Base-by-base conservation (phyloP, 495 filamentous ascomycete species). In the Penicillium paxilli region DNA sequence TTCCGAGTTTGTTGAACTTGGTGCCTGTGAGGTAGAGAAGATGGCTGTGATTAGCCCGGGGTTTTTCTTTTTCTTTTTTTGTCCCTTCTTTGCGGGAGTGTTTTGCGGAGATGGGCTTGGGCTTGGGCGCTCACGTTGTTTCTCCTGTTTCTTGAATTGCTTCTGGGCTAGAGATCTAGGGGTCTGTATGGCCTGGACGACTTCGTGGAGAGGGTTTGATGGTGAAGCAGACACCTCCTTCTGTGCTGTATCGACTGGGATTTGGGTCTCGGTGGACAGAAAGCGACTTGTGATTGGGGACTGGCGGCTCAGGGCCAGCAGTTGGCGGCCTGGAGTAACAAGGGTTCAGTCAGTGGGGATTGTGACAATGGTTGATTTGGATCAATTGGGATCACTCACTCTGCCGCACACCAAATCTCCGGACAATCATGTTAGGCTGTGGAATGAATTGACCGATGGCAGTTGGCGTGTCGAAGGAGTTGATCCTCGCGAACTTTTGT, bases 401-500 rank as follows among this genome's bases (percentile, higher is more conserved):
- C 51, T 76, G 75, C 69, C 73, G 72, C 71, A 70, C 55, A 60
- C 65, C 68, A 45, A 72, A 32, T 51, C 71, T 62, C 59, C 73
- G 72, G 59, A 76, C 64, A 66, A 78, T 78, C 75, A 78, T 78
- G 38, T 44, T 75, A 61, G 40, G 23, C 40, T 48, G 55, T 47
- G 57, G 50, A 51, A 42, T 48, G 38, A 50, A 30, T 23, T 57
- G 46, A 44, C 30, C 49, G 40, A 61, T 51, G 45, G 35, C 49
- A 56, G 55, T 49, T 24, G 52, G 52, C 49, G 5, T 49, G 53
- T 61, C 45, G 33, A 62, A 58, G 61, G 4, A 58, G 60, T 63
- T 17, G 33, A 64, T 68, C 67, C 61, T 63, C 62, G 57, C 58
- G 71, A 76, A 76, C 71, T 76, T 76, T 76, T 73, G 67, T 65